These are phyloP conservation scores for Ophiocordyceps camponoti-rufipedis DNA, from an alignment of 2,329 filamentous ascomycete species.

Conservation along the genomic window DNA sequence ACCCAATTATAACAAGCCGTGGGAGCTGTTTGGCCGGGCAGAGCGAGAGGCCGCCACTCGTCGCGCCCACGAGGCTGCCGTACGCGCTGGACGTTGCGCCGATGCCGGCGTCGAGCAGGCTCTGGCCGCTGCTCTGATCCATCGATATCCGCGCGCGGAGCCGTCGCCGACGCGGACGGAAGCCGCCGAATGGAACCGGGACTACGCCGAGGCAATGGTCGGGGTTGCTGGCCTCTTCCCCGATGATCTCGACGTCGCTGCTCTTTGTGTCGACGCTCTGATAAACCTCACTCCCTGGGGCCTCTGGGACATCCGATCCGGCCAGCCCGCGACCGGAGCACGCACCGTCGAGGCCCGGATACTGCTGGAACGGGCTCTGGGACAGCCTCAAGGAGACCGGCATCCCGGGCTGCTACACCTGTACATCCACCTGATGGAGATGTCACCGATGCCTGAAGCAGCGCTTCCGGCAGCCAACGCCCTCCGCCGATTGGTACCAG, in stretches of 20 bases:
- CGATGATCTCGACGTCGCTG: constrained; percentile 19
- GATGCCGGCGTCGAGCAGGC: constrained; percentile 29
- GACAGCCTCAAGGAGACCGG: constrained; percentile 14
- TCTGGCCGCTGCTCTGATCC: constrained; percentile 42
- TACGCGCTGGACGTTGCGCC: constrained; percentile 3
- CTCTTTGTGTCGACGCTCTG: constrained; percentile 21
- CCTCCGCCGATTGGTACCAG: constrained; percentile 46
- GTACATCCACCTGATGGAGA: constrained; percentile 65
- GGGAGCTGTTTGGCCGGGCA: constrained; percentile 47
- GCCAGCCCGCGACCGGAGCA: constrained; percentile 13
- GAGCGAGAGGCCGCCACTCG: constrained; percentile 35
- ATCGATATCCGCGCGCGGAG: constrained; percentile 37
- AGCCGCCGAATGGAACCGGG: constrained; percentile 21
- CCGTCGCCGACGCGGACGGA: constrained; percentile 21
- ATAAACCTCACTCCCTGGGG: constrained; percentile 30
- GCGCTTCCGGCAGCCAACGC: constrained; percentile 42
- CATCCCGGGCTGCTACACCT: constrained; percentile 59
- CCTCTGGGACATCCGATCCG: constrained; percentile 21
- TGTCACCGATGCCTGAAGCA: constrained; percentile 47
- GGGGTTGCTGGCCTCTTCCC: constrained; percentile 16
- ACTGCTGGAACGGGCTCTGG: constrained; percentile 28
- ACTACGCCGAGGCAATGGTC: constrained; percentile 21
- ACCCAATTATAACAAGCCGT: constrained; percentile 63
- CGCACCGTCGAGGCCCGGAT: constrained; percentile 14
- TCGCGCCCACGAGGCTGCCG: constrained; percentile 12